Conservation (phyloP, 768 basidiomycete species). For the Boletus rex-veris region DNA sequence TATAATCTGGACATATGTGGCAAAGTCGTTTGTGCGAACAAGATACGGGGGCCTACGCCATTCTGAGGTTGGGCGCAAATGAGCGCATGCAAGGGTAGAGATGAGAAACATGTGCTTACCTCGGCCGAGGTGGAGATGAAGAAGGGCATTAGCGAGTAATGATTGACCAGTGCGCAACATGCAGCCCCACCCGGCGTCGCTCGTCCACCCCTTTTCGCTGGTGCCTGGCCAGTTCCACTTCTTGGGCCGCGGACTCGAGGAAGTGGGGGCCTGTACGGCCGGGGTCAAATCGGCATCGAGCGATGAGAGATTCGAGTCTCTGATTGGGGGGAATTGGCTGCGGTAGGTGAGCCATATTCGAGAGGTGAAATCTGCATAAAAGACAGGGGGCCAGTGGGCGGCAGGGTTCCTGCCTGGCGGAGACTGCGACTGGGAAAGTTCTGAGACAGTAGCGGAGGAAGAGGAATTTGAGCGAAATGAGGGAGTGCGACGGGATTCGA, state of each 20-base stretch:
- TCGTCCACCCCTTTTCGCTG: slow-evolving; percentile 78
- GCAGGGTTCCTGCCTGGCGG: slow-evolving; percentile 31
- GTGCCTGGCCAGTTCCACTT: slow-evolving; percentile 62
- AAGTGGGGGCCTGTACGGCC: slow-evolving; percentile 32
- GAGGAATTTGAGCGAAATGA: slow-evolving; percentile 46
- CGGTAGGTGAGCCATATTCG: slow-evolving; percentile 92
- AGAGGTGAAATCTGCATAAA: slow-evolving; percentile 87
- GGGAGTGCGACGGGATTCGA: slow-evolving; percentile 39
- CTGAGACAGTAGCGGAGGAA: slow-evolving; percentile 34
- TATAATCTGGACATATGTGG: slow-evolving; percentile 85
- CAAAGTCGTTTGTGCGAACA: slow-evolving; percentile 61
- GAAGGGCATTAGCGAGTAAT: slow-evolving; percentile 74
- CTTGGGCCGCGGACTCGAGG: slow-evolving; percentile 43
- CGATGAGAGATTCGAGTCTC: slow-evolving; percentile 50
- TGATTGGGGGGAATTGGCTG: slow-evolving; percentile 78
- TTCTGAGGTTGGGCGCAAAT: slow-evolving; percentile 43
- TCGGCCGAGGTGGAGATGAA: slow-evolving; percentile 71
- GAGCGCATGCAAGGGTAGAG: slow-evolving; percentile 1
- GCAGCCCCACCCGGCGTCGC: slow-evolving; percentile 88
- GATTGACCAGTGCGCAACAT: slow-evolving; percentile 89
- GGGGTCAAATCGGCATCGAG: slow-evolving; percentile 37
- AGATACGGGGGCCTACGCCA: slow-evolving; percentile 76
- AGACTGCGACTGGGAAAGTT: slow-evolving; percentile 38
- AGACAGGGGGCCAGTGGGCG: slow-evolving; percentile 70
- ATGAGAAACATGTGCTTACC: slow-evolving; percentile 39